Evolutionary conservation across 805 yeast genomes (phyloP), one percentile per base, ranked within the genome.

Genomic region (Cyberlindnera misumaiensis): DNA sequence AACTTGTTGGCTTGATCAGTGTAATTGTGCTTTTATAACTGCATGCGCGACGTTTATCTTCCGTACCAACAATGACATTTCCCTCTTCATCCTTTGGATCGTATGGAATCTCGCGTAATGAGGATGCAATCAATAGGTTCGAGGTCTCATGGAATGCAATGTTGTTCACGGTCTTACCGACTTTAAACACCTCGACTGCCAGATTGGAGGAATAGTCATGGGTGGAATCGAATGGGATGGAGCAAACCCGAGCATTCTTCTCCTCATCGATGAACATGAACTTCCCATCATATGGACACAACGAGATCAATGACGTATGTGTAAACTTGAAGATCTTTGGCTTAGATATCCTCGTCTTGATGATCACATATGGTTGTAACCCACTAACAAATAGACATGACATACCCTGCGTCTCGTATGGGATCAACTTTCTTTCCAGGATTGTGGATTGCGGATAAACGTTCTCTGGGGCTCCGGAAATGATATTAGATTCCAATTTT

Each of bases 401-500:
- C 42, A 70, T 67, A 1, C 80, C 84, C 45, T 73, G 73, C 34
- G 78, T 63, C 42, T 75, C 69, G 69, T 44, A 83, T 61, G 55
- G 78, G 70, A 39, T 76, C 73, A 60, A 80, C 63, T 42, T 73
- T 58, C 93, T 71, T 57, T 84, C 94, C 33, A 83, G 71, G 5
- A 68, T 68, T 1, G 81, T 82, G 43, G 44, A 59, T 41, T 73
- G 68, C 1, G 83, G 70, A 50, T 77, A 81, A 1, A 89, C 83
- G 56, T 83, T 83, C 39, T 77, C 82, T 2, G 93, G 90, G 1
- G 90, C 93, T 39, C 94, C 94, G 1, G 86, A 77, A 10, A 81
- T 68, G 4, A 68, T 67, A 45, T 48, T 69, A 61, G 49, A 35
- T 20, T 49, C 64, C 54, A 47, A 42, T 69, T 73, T 51, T 61